Evolutionary conservation across 208 protist species (phyloP).

Genomic region (Leishmania arabica): DNA sequence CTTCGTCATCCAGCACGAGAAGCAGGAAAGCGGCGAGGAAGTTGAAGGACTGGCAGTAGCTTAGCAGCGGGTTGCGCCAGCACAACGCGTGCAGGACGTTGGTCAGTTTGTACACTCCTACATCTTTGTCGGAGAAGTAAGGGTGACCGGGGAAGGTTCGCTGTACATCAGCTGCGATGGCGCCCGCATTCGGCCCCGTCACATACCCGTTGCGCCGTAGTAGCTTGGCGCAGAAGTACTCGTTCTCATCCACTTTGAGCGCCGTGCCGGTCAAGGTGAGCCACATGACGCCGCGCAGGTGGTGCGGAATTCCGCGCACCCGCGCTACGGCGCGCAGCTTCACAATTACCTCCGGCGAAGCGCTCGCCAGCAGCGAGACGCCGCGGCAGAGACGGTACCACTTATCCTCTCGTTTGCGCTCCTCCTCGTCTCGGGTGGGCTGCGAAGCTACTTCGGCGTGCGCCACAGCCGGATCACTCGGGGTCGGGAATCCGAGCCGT

Average conservation of each 20-base stretch:
- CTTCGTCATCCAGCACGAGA: conserved; percentile 71
- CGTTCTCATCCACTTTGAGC: conserved; percentile 73
- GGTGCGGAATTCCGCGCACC: conserved; percentile 44
- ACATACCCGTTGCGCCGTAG: conserved; percentile 58
- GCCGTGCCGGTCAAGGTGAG: conserved; percentile 69
- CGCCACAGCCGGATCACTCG: conserved; percentile 14
- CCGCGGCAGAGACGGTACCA: conserved; percentile 53
- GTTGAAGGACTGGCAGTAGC: conserved; percentile 86
- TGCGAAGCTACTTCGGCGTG: conserved; percentile 30
- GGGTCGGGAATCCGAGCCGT: conserved; percentile 52
- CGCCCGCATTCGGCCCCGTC: conserved; percentile 35
- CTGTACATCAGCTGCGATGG: conserved; percentile 63
- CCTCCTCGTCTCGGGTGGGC: conserved; percentile 22
- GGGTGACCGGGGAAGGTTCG: conserved; percentile 74
- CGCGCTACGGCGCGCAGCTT: conserved; percentile 41
- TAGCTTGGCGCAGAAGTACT: conserved; percentile 64
- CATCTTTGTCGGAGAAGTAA: conserved; percentile 63
- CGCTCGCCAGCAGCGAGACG: conserved; percentile 52
- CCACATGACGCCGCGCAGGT: conserved; percentile 68
- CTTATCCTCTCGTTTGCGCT: conserved; percentile 49
- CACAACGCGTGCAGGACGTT: conserved; percentile 79
- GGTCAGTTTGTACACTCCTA: conserved; percentile 55
- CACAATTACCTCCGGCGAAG: conserved; percentile 29
- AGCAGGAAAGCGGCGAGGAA: conserved; percentile 65
- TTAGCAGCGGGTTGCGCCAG: conserved; percentile 77